Evolutionary conservation across 1,139 yeast species (phyloP).

Genomic region (Candida sp.): DNA sequence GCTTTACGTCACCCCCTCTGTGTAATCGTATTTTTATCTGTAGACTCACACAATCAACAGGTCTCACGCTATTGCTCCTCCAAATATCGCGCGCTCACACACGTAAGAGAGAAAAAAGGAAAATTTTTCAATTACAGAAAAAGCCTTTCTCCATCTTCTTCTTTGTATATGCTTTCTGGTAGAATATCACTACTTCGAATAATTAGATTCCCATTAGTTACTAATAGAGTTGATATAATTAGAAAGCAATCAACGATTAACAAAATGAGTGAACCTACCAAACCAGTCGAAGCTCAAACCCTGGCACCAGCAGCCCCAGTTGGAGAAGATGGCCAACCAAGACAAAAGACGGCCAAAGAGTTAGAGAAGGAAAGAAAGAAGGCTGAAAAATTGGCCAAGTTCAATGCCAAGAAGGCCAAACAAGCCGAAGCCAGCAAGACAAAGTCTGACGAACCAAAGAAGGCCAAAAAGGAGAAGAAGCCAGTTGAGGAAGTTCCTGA

Average conservation of each 20-base stretch:
- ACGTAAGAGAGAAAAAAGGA: neutral
- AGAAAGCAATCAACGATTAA: slow-evolving; percentile 5
- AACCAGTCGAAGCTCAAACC: slow-evolving; percentile 7
- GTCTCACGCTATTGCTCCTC: neutral
- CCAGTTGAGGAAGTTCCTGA: slow-evolving; percentile 73
- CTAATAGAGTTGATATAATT: slow-evolving; percentile 6
- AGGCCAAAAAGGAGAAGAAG: slow-evolving; percentile 76
- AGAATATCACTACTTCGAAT: slow-evolving; percentile 18
- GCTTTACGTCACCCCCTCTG: too few species aligned
- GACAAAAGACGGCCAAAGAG: slow-evolving; percentile 70
- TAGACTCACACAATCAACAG: neutral
- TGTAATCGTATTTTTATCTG: neutral
- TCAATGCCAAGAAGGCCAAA: slow-evolving; percentile 91
- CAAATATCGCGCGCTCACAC: neutral
- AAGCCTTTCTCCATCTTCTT: slow-evolving; percentile 2
- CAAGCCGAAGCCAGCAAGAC: slow-evolving; percentile 46
- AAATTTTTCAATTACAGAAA: neutral
- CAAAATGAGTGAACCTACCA: slow-evolving; percentile 13
- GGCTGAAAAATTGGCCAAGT: slow-evolving; percentile 96
- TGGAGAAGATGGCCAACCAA: slow-evolving; percentile 21
- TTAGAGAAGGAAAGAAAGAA: slow-evolving; percentile 94
- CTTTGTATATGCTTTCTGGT: slow-evolving; percentile 23
- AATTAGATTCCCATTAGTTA: slow-evolving; percentile 6
- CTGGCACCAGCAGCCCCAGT: slow-evolving; percentile 9
- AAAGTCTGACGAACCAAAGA: slow-evolving; percentile 50